Base-by-base conservation (phyloP, 805 yeast species). In the Myxozyma melibiosi region DNA sequence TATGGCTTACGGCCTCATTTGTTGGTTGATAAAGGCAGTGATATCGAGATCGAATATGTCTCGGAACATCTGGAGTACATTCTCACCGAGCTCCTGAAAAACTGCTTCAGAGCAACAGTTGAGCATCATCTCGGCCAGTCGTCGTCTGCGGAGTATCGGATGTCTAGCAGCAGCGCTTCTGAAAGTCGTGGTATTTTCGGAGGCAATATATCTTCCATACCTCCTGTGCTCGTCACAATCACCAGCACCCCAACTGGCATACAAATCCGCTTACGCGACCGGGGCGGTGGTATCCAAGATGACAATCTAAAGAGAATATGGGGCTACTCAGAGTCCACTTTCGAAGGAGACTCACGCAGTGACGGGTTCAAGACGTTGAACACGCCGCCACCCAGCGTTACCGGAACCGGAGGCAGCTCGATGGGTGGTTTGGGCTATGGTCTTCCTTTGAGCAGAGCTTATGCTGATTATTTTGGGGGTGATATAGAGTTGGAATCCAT, bases 371-470 rank as follows among this genome's bases (percentile, higher is more conserved):
- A 70, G n/a, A 83, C 88, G 0, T 71, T 84, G 54, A 86, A 86
- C 65, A 81, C 81, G 28, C 84, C 86, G 33, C 91, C 90, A 0
- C 64, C 64, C 13, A 60, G 64, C 20, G 62, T 60, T 14, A 60
- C 64, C 2, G 91, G 90, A 1, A 78, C 79, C 24, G 85, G 85
- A 1, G 86, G 88, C 1, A 76, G 78, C 43, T 78, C 79, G 22
- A 80, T 92, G 34, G 96, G 97, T 0, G 99, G 99, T 0, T 87
- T 94, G 88, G 98, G 98, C 0, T 92, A 90, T 69, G 99, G 99
- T 0, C 72, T 92, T 53, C 98, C 98, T 5, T 74, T 92, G 61
- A 87, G 91, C 27, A 75, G 82, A 65, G 86, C 89, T 0, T 87
- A 87, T 66, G 83, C 86, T 30, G 87, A 84, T 66, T 78, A 85